Conservation (phyloP, 441 rosid genomes). For the Isatis lusitanica region DNA sequence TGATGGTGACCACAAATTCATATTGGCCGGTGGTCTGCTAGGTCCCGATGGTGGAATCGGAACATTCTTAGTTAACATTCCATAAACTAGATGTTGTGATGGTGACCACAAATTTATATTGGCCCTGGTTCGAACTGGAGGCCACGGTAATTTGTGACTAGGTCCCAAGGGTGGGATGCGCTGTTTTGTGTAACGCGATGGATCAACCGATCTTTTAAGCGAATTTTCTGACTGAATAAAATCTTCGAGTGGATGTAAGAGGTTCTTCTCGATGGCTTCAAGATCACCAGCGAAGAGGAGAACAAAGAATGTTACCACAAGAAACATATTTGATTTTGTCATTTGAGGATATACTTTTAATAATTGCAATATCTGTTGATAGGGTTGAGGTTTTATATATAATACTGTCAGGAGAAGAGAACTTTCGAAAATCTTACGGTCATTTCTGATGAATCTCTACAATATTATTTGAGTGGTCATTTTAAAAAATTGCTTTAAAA, state of each 20-base stretch:
- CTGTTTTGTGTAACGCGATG: neutral
- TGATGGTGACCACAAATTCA: no score
- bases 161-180: neutral
- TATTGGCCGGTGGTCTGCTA: neutral
- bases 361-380: neutral
- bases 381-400: neutral
- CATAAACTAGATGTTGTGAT: conserved; percentile 13
- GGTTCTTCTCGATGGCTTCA: neutral
- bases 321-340: conserved; percentile 15
- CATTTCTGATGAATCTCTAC: neutral
- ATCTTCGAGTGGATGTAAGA: neutral
- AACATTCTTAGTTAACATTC: conserved; percentile 19
- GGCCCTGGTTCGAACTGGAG: neutral
- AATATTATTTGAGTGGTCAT: no score
- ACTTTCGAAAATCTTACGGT: neutral
- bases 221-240: neutral
- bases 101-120: conserved; percentile 1
- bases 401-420: neutral
- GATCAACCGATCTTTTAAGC: neutral
- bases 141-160: neutral
- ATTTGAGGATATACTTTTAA: neutral
- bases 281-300: neutral
- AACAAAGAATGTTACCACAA: neutral
- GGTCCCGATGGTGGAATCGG: conserved; percentile 16
- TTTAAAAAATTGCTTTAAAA: no score